Conservation (phyloP, 2,329 filamentous ascomycete genomes). For the Zarea fungicola region DNA sequence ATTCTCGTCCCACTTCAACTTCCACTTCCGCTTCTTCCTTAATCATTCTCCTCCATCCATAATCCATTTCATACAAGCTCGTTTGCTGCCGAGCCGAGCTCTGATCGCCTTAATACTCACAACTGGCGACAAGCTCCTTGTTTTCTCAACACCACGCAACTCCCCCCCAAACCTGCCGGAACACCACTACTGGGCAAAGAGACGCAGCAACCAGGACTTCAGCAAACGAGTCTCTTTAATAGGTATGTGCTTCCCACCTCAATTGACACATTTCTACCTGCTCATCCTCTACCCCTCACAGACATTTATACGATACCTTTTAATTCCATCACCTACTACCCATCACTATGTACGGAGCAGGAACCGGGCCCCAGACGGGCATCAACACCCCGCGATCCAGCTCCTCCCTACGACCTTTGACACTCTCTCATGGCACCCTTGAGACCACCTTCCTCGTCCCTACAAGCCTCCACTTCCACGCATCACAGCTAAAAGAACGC, state of each 20-base stretch:
- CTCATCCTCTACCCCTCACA: constrained; percentile 6
- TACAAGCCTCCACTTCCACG: constrained; percentile 92
- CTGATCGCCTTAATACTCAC: constrained; percentile 10
- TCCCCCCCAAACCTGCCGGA: constrained; percentile 1
- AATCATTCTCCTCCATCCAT: constrained; percentile 10
- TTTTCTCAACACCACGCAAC: not conserved
- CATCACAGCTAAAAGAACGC: constrained; percentile 85
- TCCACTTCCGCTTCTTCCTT: constrained; percentile 7
- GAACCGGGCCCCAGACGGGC: constrained; percentile 84
- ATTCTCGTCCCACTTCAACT: constrained; percentile 12
- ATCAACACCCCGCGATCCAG: constrained; percentile 94
- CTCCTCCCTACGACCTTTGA: constrained; percentile 85
- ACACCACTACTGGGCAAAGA: not conserved
- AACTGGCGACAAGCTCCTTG: constrained; percentile 7
- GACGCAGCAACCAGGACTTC: constrained; percentile 4
- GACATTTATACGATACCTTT: constrained; percentile 38
- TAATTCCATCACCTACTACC: constrained; percentile 17
- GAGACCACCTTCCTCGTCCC: constrained; percentile 95
- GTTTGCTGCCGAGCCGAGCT: constrained; percentile 9
- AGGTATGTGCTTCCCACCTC: constrained; percentile 22
- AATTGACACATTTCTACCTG: not conserved
- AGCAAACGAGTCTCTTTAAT: constrained; percentile 25
- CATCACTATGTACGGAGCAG: constrained; percentile 75
- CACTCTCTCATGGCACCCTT: constrained; percentile 86
- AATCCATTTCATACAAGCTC: constrained; percentile 13